These are phyloP conservation scores for Leccinum fibrillosum DNA, from an alignment of 768 basidiomycete species.

Conservation along the genomic window DNA sequence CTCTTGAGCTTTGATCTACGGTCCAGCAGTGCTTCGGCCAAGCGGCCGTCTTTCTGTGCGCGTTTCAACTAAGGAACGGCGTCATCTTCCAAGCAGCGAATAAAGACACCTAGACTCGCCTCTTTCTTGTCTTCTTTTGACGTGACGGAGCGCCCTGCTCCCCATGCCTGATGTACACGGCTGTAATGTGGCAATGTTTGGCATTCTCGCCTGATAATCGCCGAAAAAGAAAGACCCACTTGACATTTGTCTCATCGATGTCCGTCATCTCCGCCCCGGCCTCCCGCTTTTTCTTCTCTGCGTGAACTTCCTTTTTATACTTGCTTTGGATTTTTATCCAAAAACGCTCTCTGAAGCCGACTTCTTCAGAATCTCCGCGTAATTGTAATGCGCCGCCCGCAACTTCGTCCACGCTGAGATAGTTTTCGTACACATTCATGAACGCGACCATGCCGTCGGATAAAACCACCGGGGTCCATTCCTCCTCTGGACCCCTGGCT, in stretches of 20 bases:
- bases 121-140: conserved; percentile 71
- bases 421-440: conserved; percentile 87
- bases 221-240: conserved; percentile 47
- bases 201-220: neutral
- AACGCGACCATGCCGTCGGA: conserved; percentile 86
- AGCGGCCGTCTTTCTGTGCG: conserved; percentile 74
- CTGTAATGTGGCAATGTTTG: conserved; percentile 36
- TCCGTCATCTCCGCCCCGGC: conserved; percentile 46
- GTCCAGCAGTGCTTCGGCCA: conserved; percentile 77
- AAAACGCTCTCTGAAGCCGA: conserved; percentile 84
- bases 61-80: conserved; percentile 58
- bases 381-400: conserved; percentile 78
- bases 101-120: conserved; percentile 37
- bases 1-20: conserved; percentile 82
- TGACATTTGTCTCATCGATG: conserved; percentile 71
- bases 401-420: conserved; percentile 79
- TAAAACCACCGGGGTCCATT: conserved; percentile 83
- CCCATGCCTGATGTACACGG: conserved; percentile 79
- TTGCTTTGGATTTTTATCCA: conserved; percentile 88
- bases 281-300: conserved; percentile 71
- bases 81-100: conserved; percentile 1
- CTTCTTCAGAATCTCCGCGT: conserved; percentile 80
- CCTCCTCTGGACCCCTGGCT: conserved; percentile 89
- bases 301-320: conserved; percentile 79
- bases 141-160: conserved; percentile 69